Conservation (phyloP, 2,329 filamentous ascomycete species). For the Decorospora gaudefroyi region DNA sequence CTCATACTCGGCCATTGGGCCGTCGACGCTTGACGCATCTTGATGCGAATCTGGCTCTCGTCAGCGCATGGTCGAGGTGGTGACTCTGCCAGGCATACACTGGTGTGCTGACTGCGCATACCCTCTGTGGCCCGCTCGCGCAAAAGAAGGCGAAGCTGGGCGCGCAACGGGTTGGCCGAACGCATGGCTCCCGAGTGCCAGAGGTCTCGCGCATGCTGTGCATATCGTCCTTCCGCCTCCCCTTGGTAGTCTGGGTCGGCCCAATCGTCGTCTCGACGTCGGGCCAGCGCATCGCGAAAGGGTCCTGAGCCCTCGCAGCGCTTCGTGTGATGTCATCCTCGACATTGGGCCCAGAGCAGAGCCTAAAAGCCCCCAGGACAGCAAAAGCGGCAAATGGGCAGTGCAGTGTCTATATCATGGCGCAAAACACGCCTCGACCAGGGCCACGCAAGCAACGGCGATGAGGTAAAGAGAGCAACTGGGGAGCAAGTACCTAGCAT, state of each 20-base stretch:
- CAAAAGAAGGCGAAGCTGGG: slow-evolving; percentile 12
- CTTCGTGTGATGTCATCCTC: slow-evolving; percentile 45
- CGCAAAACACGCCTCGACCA: slow-evolving; percentile 5
- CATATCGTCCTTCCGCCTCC: slow-evolving; percentile 31
- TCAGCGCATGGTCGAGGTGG: slow-evolving; percentile 11
- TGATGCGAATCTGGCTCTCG: slow-evolving; percentile 15
- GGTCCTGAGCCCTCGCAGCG: slow-evolving; percentile 33
- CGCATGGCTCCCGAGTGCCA: slow-evolving; percentile 14
- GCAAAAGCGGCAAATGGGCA: neutral
- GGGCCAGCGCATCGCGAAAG: slow-evolving; percentile 34
- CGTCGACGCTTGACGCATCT: slow-evolving; percentile 45
- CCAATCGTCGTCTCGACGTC: slow-evolving; percentile 17
- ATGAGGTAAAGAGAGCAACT: slow-evolving; percentile 1
- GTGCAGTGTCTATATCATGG: slow-evolving; percentile 16
- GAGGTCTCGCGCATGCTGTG: slow-evolving; percentile 30
- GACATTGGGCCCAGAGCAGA: slow-evolving; percentile 7
- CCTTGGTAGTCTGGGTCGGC: slow-evolving; percentile 5
- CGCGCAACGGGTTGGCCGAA: slow-evolving; percentile 9
- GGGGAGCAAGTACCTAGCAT: slow-evolving; percentile 16
- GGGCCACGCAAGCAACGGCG: slow-evolving; percentile 5
- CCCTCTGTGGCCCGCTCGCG: slow-evolving; percentile 26
- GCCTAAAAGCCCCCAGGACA: slow-evolving; percentile 1
- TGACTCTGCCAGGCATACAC: slow-evolving; percentile 17
- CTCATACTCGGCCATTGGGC: slow-evolving; percentile 89
- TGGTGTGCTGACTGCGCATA: slow-evolving; percentile 37